Evolutionary conservation across 208 protist genomes (phyloP), one percentile per base, ranked within the genome.

Genomic region (Jaenimonas drosophilae): DNA sequence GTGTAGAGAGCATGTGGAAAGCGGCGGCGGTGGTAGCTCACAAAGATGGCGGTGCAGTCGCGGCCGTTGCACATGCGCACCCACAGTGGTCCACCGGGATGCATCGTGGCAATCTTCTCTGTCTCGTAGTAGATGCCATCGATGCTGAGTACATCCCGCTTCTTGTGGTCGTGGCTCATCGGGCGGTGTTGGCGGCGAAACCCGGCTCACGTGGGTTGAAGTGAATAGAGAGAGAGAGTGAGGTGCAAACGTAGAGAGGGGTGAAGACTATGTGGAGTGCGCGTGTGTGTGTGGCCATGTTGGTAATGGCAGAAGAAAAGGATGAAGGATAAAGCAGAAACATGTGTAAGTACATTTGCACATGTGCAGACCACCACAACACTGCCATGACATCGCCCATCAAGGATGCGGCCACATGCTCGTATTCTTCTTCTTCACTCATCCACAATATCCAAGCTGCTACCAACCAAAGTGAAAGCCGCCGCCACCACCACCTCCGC

Each of bases 61-160:
- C 57, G 57, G n/a, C 71, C 69, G 45, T 88, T 88, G 42, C 63
- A 76, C 57, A 88, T 71, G 19, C 59, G 69, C 47, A 88, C 65
- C 58, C 81, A 71, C 68, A 77, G 77, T 33, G 64, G 40, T 1
- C 79, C 79, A 19, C 79, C 79, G 4, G 75, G 75, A 58, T 88
- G 79, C 30, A 74, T 60, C 19, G 33, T 21, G 1, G 79, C 74
- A 30, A 88, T 40, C 41, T 72, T 68, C 52, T 72, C 49, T 0
- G 79, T 88, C 43, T 84, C 75, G 44, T 88, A 88, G 60, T 84
- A 88, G 44, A 79, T 66, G 21, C 75, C 79, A 21, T 88, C 79
- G 37, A 88, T 79, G 7, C 64, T 73, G 41, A 84, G 33, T 19
- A 84, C 75, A 59, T 88, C 63, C 19, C 37, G 0, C 25, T 41